phyloP scores from a whole-genome alignment of 768 basidiomycete genomes.

The Tricholoma hemisulphureum region DNA sequence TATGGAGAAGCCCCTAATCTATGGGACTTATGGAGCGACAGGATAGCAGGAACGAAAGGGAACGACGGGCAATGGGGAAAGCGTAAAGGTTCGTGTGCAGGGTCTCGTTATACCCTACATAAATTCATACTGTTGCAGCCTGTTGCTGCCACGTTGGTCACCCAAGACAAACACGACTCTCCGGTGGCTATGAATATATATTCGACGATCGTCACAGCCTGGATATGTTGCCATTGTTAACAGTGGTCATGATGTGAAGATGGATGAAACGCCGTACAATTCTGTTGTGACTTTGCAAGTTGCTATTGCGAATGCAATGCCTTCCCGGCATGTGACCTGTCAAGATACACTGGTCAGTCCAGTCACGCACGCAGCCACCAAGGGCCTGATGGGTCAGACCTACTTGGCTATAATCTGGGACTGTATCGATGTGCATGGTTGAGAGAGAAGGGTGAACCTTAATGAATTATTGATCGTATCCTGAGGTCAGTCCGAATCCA shows the following conservation, averaged over 20 bases:
- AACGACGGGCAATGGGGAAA: constrained; percentile 35
- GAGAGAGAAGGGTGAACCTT: background rate
- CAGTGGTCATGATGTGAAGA: background rate
- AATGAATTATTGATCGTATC: background rate
- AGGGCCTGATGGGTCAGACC: constrained; percentile 13
- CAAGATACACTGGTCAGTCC: background rate
- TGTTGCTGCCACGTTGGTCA: constrained; percentile 11
- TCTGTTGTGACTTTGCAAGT: constrained; percentile 6
- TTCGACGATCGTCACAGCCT: background rate
- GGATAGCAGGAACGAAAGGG: constrained; percentile 5
- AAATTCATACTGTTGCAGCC: constrained; percentile 11
- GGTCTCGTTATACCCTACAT: background rate
- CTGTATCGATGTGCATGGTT: constrained; percentile 32
- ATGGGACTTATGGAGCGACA: constrained; percentile 44
- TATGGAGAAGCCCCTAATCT: constrained; percentile 38
- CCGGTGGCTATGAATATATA: background rate
- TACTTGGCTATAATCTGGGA: constrained; percentile 33
- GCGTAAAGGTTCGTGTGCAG: constrained; percentile 38
- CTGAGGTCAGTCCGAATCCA: background rate
- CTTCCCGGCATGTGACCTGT: constrained; percentile 7
- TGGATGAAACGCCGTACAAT: background rate
- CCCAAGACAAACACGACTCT: background rate
- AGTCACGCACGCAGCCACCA: background rate
- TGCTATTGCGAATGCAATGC: constrained; percentile 18
- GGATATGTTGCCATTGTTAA: background rate